A percentile compares a stretch with the other conserved stretches of the same genome.
phyloP scores from a whole-genome alignment of 2,329 filamentous ascomycete genomes.

The Penicillium sp. region DNA sequence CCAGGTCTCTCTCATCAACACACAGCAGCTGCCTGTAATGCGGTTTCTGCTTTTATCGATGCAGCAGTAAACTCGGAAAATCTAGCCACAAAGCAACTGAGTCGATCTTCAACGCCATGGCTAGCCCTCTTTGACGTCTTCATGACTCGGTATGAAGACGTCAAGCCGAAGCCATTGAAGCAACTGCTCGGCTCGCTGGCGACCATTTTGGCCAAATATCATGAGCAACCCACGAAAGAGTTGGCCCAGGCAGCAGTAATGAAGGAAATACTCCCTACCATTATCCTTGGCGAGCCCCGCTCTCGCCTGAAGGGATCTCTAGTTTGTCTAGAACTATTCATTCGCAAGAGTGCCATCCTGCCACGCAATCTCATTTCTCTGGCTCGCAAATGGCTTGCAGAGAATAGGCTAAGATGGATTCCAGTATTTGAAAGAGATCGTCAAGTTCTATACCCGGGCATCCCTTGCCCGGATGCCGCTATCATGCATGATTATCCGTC shows the following conservation, averaged over 20 bases:
- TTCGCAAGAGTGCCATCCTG: slow-evolving; percentile 39
- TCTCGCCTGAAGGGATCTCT: slow-evolving; percentile 40
- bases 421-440: slow-evolving; percentile 34
- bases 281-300: slow-evolving; percentile 40
- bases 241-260: slow-evolving; percentile 26
- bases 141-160: slow-evolving; percentile 42
- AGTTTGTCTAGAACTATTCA: slow-evolving; percentile 36
- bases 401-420: slow-evolving; percentile 32
- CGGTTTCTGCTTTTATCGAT: slow-evolving; percentile 45
- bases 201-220: slow-evolving; percentile 32
- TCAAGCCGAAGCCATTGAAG: slow-evolving; percentile 46
- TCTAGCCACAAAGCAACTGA: slow-evolving; percentile 33
- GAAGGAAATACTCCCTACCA: slow-evolving; percentile 33
- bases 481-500: slow-evolving; percentile 8
- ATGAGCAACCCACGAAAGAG: slow-evolving; percentile 18
- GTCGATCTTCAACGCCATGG: slow-evolving; percentile 38
- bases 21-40: slow-evolving; percentile 45
- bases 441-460: slow-evolving; percentile 29
- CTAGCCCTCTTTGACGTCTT: slow-evolving; percentile 40
- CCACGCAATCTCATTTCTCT: slow-evolving; percentile 31
- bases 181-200: slow-evolving; percentile 44
- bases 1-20: slow-evolving; percentile 41
- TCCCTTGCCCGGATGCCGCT: slow-evolving; percentile 16
- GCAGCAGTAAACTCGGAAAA: slow-evolving; percentile 33
- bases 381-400: slow-evolving; percentile 35